A percentile compares a stretch with the other conserved stretches of the same genome.
These are phyloP conservation scores for Mollisia scopiformis DNA, from an alignment of 2,329 filamentous ascomycete species.

Conservation along the genomic window DNA sequence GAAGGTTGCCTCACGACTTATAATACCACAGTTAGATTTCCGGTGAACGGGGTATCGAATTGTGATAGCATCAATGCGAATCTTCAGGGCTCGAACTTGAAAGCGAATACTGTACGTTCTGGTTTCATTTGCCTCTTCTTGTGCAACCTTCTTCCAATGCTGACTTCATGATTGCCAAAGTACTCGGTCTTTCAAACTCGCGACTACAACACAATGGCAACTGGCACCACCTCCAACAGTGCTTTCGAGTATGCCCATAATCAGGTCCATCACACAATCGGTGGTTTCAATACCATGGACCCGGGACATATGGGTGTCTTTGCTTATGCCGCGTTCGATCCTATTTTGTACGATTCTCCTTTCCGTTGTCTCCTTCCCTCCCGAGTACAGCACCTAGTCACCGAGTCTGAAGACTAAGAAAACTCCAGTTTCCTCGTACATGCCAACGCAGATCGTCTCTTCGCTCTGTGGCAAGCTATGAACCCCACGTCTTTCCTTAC, in stretches of 20 bases:
- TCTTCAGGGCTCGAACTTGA: not conserved
- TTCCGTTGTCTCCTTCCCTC: not conserved
- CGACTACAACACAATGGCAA: conserved; percentile 45
- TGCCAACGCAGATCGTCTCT: conserved; percentile 63
- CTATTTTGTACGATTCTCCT: conserved; percentile 43
- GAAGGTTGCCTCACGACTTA: not conserved
- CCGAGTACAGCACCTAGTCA: not conserved
- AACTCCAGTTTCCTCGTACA: conserved; percentile 50
- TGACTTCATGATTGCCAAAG: not conserved
- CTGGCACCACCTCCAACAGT: conserved; percentile 38
- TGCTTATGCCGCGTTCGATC: conserved; percentile 48
- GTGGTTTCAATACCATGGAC: conserved; percentile 31
- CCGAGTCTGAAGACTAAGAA: not conserved
- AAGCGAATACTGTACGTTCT: not conserved
- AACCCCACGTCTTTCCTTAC: conserved; percentile 37
- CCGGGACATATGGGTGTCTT: conserved; percentile 44
- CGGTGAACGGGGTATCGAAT: not conserved
- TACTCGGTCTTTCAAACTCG: not conserved
- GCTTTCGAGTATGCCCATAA: conserved; percentile 51
- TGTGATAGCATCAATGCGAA: not conserved
- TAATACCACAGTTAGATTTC: not conserved
- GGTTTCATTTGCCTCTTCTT: not conserved
- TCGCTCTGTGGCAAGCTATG: conserved; percentile 54
- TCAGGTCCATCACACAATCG: conserved; percentile 44
- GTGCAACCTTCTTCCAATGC: not conserved